Conservation (phyloP, 208 protist species). For the Entamoeba moshkovskii region DNA sequence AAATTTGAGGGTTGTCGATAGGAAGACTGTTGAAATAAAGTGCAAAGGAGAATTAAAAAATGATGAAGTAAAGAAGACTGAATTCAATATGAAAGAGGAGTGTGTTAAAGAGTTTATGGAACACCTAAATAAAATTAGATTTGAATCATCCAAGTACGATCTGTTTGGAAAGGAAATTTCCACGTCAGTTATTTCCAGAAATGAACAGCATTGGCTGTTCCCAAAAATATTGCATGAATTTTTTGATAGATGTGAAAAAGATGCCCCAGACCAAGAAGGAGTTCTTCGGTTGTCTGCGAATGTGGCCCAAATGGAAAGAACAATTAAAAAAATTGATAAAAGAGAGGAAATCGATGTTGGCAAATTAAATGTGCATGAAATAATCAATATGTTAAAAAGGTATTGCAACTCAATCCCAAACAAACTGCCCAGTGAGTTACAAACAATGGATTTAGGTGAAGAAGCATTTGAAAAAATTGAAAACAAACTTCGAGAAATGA, state of each 20-base stretch:
- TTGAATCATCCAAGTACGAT: not conserved
- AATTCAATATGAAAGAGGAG: not conserved
- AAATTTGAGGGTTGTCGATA: too few species aligned
- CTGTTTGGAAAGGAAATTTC: not conserved
- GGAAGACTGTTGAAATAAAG: too few species aligned
- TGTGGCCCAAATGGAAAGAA: not conserved
- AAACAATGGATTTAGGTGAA: not conserved
- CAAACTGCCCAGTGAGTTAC: not conserved
- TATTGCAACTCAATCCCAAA: not conserved
- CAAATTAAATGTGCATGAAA: not conserved
- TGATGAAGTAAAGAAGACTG: too few species aligned
- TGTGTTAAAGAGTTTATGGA: not conserved
- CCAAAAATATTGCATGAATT: not conserved
- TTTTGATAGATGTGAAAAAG: not conserved
- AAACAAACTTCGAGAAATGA: not conserved
- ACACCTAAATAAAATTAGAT: not conserved
- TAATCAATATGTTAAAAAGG: not conserved
- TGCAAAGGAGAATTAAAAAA: too few species aligned
- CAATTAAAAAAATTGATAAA: not conserved
- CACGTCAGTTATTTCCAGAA: not conserved
- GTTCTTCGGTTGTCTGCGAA: not conserved
- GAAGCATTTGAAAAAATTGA: not conserved
- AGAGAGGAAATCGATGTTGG: not conserved
- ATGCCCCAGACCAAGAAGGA: not conserved
- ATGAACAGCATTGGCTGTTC: not conserved